Conservation (phyloP, 164 flowering plant species). For the Tetracentron sinense region DNA sequence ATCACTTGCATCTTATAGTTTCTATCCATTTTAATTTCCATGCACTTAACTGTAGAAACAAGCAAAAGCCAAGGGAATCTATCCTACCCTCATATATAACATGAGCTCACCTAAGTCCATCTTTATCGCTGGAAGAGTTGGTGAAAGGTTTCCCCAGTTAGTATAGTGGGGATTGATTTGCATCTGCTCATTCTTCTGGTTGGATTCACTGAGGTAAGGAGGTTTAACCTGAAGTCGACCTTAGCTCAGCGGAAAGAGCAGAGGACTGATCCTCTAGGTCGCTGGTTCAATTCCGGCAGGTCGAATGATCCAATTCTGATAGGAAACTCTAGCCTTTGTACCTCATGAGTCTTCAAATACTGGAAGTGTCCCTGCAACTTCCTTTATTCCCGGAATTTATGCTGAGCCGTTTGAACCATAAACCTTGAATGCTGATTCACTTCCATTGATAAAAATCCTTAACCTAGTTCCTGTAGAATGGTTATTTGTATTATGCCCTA, state of each 20-base stretch:
- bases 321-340: background rate
- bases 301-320: constrained; percentile 11
- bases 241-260: constrained; percentile 31
- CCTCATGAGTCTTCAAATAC: too few relatives aligned
- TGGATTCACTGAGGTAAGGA: constrained; percentile 4
- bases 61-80: background rate
- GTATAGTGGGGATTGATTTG: background rate
- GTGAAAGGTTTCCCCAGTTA: background rate
- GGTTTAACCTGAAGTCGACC: constrained; percentile 13
- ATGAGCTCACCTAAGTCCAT: background rate
- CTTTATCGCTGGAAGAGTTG: background rate
- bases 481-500: too few relatives aligned
- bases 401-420: too few relatives aligned
- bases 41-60: background rate
- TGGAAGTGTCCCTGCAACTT: too few relatives aligned
- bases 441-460: too few relatives aligned
- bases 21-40: background rate
- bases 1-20: background rate
- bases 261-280: constrained; percentile 26
- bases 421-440: too few relatives aligned
- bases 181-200: constrained; percentile 2
- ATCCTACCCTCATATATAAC: background rate
- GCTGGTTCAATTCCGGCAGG: constrained; percentile 28
- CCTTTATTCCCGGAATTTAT: too few relatives aligned
- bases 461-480: too few relatives aligned